Evolutionary conservation across 2,329 filamentous ascomycete genomes (phyloP).

Genomic region (Colletotrichum liaoningense): DNA sequence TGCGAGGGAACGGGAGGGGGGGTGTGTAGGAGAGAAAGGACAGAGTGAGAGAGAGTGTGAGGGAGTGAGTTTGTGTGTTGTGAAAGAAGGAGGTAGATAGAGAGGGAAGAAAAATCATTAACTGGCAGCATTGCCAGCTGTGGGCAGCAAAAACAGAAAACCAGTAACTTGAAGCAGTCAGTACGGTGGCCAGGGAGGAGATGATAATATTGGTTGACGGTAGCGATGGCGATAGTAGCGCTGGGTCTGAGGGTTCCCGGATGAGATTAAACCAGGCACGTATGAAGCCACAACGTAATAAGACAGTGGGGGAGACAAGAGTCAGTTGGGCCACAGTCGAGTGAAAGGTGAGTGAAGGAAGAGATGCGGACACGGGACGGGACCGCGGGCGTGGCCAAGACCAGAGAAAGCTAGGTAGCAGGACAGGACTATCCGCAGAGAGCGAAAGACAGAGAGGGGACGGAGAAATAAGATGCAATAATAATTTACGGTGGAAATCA

Average conservation of each 20-base stretch:
- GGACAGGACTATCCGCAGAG: background rate
- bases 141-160: constrained; percentile 2
- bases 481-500: background rate
- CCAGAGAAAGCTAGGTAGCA: background rate
- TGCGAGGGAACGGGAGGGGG: background rate
- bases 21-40: background rate
- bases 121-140: background rate
- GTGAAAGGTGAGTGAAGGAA: constrained; percentile 18
- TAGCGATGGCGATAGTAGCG: constrained; percentile 23
- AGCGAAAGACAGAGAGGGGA: background rate
- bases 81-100: background rate
- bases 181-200: constrained; percentile 10
- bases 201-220: constrained; percentile 2
- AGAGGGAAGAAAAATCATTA: background rate
- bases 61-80: background rate
- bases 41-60: constrained; percentile 10
- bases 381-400: constrained; percentile 7
- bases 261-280: constrained; percentile 31
- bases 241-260: constrained; percentile 30
- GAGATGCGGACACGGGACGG: constrained; percentile 23
- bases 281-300: constrained; percentile 35
- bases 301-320: constrained; percentile 35
- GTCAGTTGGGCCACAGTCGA: constrained; percentile 3
- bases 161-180: constrained; percentile 5
- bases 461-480: background rate